These are phyloP conservation scores for Aschersonia sp. DNA, from an alignment of 2,329 filamentous ascomycete species.

Conservation along the genomic window DNA sequence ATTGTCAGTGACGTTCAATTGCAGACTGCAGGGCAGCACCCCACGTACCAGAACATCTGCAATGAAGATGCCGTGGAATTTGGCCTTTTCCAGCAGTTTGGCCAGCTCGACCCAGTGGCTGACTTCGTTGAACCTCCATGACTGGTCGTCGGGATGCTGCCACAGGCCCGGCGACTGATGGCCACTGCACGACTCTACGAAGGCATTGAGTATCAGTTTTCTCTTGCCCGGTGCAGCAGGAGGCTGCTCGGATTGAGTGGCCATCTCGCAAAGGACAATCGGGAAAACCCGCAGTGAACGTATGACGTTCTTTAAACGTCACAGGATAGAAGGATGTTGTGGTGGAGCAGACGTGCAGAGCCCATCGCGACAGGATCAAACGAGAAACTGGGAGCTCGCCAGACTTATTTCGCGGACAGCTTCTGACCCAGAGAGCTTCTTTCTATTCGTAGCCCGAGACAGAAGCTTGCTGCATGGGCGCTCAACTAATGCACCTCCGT, in stretches of 20 bases:
- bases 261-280: background rate
- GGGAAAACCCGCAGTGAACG: too few species aligned
- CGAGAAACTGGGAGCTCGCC: too few species aligned
- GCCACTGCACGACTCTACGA: conserved; percentile 24
- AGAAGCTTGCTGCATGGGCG: too few species aligned
- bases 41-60: conserved; percentile 35
- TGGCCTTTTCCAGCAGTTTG: conserved; percentile 33
- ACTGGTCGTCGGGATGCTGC: conserved; percentile 49
- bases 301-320: background rate
- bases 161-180: conserved; percentile 33
- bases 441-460: too few species aligned
- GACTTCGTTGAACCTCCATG: conserved; percentile 43
- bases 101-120: conserved; percentile 47
- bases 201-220: conserved; percentile 26
- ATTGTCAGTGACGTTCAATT: background rate
- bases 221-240: conserved; percentile 13
- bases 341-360: conserved; percentile 17
- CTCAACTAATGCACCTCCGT: too few species aligned
- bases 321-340: background rate
- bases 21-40: background rate
- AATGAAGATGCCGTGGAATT: conserved; percentile 17
- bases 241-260: conserved; percentile 15
- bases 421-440: too few species aligned
- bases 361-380: too few species aligned
- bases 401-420: too few species aligned